Evolutionary conservation across 441 rosid species (phyloP).

Genomic region (Melastoma candidum): DNA sequence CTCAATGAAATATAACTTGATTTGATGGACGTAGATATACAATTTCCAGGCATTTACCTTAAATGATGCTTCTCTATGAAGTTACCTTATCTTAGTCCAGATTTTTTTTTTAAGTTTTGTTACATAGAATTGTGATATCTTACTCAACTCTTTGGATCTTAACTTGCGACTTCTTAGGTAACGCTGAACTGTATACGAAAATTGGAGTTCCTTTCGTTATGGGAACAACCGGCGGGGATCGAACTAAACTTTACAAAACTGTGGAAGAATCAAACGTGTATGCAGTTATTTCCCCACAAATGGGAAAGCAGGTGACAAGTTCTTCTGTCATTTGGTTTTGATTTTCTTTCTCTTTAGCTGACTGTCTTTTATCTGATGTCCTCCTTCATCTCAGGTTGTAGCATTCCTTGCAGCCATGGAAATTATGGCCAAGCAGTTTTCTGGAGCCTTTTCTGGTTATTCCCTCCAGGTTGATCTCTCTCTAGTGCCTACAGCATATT

Average conservation of each 20-base stretch:
- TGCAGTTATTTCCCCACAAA: conserved; percentile 82
- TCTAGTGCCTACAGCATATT: background rate
- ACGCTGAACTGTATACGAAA: conserved; percentile 65
- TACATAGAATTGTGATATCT: background rate
- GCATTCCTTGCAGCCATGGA: conserved; percentile 97
- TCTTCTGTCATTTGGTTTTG: background rate
- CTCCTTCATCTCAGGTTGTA: conserved; percentile 45
- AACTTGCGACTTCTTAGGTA: conserved; percentile 31
- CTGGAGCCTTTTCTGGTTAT: conserved; percentile 80
- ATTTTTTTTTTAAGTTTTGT: background rate
- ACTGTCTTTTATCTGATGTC: conserved; percentile 7
- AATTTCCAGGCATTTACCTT: too few relatives aligned
- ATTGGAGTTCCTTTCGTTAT: conserved; percentile 85
- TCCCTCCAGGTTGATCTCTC: conserved; percentile 45
- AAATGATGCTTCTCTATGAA: too few relatives aligned
- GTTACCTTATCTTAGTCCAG: too few relatives aligned
- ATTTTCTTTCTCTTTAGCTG: background rate
- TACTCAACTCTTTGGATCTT: background rate
- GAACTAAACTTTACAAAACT: conserved; percentile 43
- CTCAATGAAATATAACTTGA: too few relatives aligned
- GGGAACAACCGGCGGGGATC: conserved; percentile 90
- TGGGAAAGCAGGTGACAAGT: conserved; percentile 65
- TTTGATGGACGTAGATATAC: too few relatives aligned
- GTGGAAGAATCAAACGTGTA: conserved; percentile 48
- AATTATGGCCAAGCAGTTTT: conserved; percentile 82